Base-by-base conservation (phyloP, 2,329 filamentous ascomycete species). In the Xylariaceae sp. region DNA sequence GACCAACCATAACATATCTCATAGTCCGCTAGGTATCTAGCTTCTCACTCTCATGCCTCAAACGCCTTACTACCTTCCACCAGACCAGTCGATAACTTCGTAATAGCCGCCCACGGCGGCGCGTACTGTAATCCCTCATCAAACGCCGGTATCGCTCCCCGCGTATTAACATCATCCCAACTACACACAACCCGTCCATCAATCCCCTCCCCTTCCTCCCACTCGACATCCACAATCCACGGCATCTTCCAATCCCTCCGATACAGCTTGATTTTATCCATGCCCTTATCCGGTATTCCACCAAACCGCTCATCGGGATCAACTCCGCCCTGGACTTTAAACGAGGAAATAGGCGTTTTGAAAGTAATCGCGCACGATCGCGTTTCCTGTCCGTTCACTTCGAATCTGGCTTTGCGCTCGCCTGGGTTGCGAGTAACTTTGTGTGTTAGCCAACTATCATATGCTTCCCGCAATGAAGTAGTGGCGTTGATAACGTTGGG, bases 151-250 rank as follows among this genome's bases (percentile, higher is more conserved):
- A 97, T 91, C 1, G 78, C 77, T 3, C 83, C 86, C 2, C 73
- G 71, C 37, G 75, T 73, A 65, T 96, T 96, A 44, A 82, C 85
- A 73, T 99, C 94, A 64, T 87, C 90, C 91, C 91, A 97, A 34
- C 88, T 75, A 71, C 94, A 97, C 12, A 86, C 78, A 1, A 91
- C 83, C 35, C 74, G 79, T 1, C 91, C 88, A 60, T 77, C 70
- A 56, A 70, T 63, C 11, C 70, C 65, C 2, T 52, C 63, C 52
- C 65, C 65, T 12, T 67, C 60, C 53, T 77, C 73, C 86, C 87
- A 91, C 53, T 81, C 76, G 1, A 94, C 78, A 63, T 88, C 83
- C 19, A 95, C 85, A 12, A 79, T 79, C 89, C 91, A 96, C 2
- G 80, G 79, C 31, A 83, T 82, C 47, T 84, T 80, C 86, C 89